These are phyloP conservation scores for Penicillium palitans DNA, from an alignment of 2,329 filamentous ascomycete species.

Conservation along the genomic window DNA sequence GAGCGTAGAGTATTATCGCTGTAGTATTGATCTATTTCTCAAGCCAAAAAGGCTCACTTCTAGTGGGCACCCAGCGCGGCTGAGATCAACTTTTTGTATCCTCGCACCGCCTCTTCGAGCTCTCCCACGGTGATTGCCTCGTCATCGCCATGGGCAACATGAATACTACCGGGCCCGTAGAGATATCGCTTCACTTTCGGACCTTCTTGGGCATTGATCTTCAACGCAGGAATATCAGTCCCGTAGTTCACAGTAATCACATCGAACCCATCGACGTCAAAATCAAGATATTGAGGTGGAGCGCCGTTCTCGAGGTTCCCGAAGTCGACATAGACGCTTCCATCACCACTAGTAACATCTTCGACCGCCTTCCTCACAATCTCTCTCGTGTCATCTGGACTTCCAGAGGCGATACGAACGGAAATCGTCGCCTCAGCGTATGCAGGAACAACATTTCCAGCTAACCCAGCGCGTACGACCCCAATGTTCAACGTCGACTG, in stretches of 20 bases:
- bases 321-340: not conserved
- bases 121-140: not conserved
- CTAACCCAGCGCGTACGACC: not conserved
- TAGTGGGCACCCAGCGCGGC: not conserved
- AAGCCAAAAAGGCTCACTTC: not conserved
- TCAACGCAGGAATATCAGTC: not conserved
- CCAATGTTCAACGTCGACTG: slow-evolving; percentile 1
- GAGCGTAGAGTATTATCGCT: not conserved
- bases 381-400: not conserved
- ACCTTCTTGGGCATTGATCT: not conserved
- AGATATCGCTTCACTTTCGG: not conserved
- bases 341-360: not conserved
- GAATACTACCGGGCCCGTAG: not conserved
- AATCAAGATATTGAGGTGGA: not conserved
- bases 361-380: not conserved
- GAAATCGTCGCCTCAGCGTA: not conserved
- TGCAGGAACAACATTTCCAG: not conserved
- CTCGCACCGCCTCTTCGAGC: not conserved
- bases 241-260: not conserved
- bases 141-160: not conserved
- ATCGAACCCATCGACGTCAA: not conserved
- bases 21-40: not conserved
- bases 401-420: not conserved
- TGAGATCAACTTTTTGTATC: not conserved
- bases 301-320: not conserved